Evolutionary conservation across 192 early-diverging fungal species (phyloP).

Genomic region (Funneliformis mosseae): DNA sequence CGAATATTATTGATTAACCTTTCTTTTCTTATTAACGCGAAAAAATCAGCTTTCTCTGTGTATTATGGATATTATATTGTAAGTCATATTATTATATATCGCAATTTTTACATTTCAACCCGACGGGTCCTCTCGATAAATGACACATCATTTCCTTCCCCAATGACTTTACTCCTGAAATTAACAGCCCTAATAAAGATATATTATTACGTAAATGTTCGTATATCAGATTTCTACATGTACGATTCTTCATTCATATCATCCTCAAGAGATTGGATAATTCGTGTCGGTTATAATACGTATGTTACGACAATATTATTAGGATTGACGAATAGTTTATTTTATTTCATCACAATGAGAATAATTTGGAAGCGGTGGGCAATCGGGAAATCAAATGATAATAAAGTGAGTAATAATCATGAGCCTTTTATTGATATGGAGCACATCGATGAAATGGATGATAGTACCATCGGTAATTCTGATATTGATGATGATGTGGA

Average conservation of each 20-base stretch:
- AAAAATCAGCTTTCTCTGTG: too few relatives aligned
- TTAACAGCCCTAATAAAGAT: background rate
- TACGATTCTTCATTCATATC: background rate
- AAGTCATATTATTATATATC: too few relatives aligned
- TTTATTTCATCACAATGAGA: background rate
- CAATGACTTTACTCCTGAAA: too few relatives aligned
- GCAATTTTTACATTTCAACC: background rate
- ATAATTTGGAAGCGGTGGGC: background rate
- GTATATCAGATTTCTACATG: background rate
- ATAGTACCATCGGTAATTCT: too few relatives aligned
- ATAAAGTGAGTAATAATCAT: background rate
- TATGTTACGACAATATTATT: background rate
- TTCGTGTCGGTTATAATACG: background rate
- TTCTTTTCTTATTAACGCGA: too few relatives aligned
- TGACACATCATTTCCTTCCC: too few relatives aligned
- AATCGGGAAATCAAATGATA: background rate
- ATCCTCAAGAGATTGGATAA: background rate
- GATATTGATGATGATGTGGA: too few relatives aligned
- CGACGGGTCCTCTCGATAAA: too few relatives aligned
- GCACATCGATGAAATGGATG: too few relatives aligned
- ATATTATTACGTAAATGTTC: background rate
- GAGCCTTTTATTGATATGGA: too few relatives aligned
- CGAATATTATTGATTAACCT: too few relatives aligned
- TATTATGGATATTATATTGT: too few relatives aligned
- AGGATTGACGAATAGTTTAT: background rate